Percentiles rank a stretch among this genome's conserved stretches.
Conservation (phyloP, 1,284 basidiomycete genomes). For the Heterobasidion occidentale region DNA sequence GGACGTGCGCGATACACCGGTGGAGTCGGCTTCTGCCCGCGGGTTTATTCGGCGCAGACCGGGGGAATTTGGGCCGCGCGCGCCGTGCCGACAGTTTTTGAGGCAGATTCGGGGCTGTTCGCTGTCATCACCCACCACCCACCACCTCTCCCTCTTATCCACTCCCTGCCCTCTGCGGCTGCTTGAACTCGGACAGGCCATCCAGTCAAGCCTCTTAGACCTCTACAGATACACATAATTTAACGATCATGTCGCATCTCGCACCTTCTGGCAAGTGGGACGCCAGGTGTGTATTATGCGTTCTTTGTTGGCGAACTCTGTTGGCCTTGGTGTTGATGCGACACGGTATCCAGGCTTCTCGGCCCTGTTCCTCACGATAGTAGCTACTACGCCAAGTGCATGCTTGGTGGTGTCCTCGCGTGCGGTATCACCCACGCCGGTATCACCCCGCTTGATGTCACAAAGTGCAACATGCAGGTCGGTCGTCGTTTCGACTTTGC, state of each 20-base stretch:
- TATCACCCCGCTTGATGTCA: constrained; percentile 89
- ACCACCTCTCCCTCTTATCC: constrained; percentile 10
- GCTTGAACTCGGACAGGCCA: constrained; percentile 22
- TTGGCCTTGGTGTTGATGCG: background rate
- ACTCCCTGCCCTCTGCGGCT: constrained; percentile 3
- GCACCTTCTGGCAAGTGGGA: constrained; percentile 56
- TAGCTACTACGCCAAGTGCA: constrained; percentile 70
- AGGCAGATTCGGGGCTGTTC: background rate
- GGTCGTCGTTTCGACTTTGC: background rate
- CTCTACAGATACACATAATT: constrained; percentile 18
- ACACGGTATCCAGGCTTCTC: constrained; percentile 34
- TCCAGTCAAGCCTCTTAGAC: constrained; percentile 21
- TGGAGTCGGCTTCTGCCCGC: too few relatives aligned
- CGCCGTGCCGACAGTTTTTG: constrained; percentile 1
- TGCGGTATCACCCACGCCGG: constrained; percentile 94
- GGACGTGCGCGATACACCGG: too few relatives aligned
- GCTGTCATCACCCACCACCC: constrained; percentile 4
- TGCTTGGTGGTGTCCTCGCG: constrained; percentile 87
- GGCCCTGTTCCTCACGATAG: constrained; percentile 70
- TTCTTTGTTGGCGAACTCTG: constrained; percentile 4
- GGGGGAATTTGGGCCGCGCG: too few relatives aligned
- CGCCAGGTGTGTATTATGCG: constrained; percentile 40
- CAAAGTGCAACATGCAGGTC: constrained; percentile 98
- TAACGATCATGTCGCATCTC: constrained; percentile 20
- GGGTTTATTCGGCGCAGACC: too few relatives aligned